phyloP scores from a whole-genome alignment of 768 basidiomycete genomes.

The Russula sp. region DNA sequence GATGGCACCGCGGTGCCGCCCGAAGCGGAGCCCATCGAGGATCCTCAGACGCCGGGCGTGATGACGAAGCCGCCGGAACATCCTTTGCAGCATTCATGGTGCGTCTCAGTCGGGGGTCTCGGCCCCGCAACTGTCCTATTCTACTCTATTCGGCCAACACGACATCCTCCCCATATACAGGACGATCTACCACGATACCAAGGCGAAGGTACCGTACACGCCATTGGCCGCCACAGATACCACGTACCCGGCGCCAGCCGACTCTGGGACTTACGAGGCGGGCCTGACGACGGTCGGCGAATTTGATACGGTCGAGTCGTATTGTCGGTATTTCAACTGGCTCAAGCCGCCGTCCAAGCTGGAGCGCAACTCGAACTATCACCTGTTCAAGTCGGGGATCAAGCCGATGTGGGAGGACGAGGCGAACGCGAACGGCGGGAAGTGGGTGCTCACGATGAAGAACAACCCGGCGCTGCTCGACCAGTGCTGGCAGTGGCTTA shows the following conservation, averaged over 20 bases:
- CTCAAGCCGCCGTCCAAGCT: constrained; percentile 86
- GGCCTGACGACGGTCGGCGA: constrained; percentile 82
- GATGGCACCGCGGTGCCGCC: constrained; percentile 64
- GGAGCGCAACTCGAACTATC: constrained; percentile 89
- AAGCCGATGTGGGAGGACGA: constrained; percentile 98
- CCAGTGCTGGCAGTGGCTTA: constrained; percentile 84
- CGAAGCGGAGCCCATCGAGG: constrained; percentile 72
- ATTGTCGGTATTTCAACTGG: constrained; percentile 93
- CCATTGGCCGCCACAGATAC: constrained; percentile 35
- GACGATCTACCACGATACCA: constrained; percentile 89
- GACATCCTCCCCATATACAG: constrained; percentile 33
- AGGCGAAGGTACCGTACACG: constrained; percentile 60
- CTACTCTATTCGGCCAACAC: neutral
- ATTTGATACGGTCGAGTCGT: constrained; percentile 84
- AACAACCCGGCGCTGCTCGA: constrained; percentile 74
- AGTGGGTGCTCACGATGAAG: constrained; percentile 94
- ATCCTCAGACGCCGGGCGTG: constrained; percentile 76
- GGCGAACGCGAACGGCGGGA: constrained; percentile 86
- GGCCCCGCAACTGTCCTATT: neutral
- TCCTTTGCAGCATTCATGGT: constrained; percentile 83
- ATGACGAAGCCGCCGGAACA: constrained; percentile 68
- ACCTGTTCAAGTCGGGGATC: constrained; percentile 91
- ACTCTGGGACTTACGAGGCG: constrained; percentile 76
- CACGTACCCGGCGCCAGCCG: constrained; percentile 39
- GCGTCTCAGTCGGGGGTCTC: constrained; percentile 26